Evolutionary conservation across 768 basidiomycete genomes (phyloP), one percentile per base, ranked within the genome.

Genomic region (Hygrophoropsis aurantiaca): DNA sequence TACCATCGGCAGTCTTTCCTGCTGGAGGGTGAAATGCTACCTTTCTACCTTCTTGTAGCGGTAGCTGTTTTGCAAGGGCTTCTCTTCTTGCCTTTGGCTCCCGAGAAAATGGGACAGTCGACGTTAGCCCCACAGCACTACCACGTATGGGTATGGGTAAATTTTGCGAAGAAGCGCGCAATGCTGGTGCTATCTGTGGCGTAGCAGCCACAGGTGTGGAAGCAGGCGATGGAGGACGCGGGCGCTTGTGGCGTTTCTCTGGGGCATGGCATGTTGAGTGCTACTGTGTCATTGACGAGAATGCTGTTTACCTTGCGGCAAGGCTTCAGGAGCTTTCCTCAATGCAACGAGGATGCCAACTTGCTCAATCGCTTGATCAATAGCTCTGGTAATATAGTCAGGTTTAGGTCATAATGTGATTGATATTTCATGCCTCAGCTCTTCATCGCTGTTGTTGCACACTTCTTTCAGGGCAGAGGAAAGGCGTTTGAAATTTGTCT

Each of bases 221-320:
- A 4, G 80, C 68, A 6, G 90, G 88, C 8, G 90, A 90, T 19
- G 80, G 75, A 2, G 75, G 81, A 52, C 87, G 72, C 15, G 83
- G 85, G 18, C 90, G 84, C 66, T 91, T 90, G 47, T 75, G 79
- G 35, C 90, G 79, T 65, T 91, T 91, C 52, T 90, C 87, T 80
- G 51, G 42, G 41, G 24, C 24, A 15, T 19, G 11, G 30, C 51
- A 34, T 42, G 43, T 40, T 53, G 42, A 47, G n/a, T n/a, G 44
- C 43, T 40, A 39, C 7, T 35, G 15, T 18, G 19, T 45, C 33
- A 40, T 30, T 10, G 26, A 9, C 5, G 23, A 21, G 25, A 18
- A 33, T 4, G 13, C 33, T 34, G 16, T 24, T 24, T 67, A 86
- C 85, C 86, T 72, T 77, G 78, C 32, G 75, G 68, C 7, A 62